Conservation (phyloP, 2,329 filamentous ascomycete species). For the Amauroascus niger region DNA sequence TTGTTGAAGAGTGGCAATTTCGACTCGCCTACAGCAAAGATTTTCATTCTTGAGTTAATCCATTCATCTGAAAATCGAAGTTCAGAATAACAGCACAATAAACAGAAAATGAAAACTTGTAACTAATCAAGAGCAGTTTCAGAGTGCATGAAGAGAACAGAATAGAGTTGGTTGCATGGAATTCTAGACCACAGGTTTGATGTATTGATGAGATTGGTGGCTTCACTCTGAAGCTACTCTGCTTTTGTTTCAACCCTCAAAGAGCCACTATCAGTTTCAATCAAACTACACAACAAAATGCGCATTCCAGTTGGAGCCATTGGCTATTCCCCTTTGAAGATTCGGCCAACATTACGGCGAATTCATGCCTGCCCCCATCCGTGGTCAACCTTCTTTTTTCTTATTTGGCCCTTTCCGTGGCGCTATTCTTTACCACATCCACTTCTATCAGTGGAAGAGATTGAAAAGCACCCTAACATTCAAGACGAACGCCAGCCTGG, state of each 20-base stretch:
- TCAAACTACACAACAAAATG: constrained; percentile 4
- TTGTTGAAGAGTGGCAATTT: constrained; percentile 19
- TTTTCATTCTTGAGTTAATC: too few relatives aligned
- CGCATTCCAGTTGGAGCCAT: constrained; percentile 10
- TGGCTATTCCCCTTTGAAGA: constrained; percentile 6
- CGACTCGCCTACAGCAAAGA: not conserved
- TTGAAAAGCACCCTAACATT: not conserved
- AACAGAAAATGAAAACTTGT: too few relatives aligned
- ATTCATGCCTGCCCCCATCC: constrained; percentile 7
- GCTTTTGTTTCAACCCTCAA: too few relatives aligned
- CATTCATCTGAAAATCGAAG: too few relatives aligned
- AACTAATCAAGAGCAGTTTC: too few relatives aligned
- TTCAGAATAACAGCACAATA: too few relatives aligned
- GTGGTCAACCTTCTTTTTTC: constrained; percentile 4
- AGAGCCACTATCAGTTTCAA: not conserved
- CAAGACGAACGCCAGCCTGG: constrained; percentile 5
- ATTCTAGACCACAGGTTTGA: too few relatives aligned
- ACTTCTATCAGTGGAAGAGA: constrained; percentile 13
- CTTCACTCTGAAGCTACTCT: too few relatives aligned
- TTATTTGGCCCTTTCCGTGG: constrained; percentile 10
- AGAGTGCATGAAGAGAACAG: too few relatives aligned
- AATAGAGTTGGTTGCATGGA: too few relatives aligned
- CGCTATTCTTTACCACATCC: constrained; percentile 2
- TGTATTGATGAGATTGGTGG: too few relatives aligned
- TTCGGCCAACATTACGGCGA: constrained; percentile 8